Base-by-base conservation (phyloP, 352 stramenopile species). In the Phytophthora rubi region DNA sequence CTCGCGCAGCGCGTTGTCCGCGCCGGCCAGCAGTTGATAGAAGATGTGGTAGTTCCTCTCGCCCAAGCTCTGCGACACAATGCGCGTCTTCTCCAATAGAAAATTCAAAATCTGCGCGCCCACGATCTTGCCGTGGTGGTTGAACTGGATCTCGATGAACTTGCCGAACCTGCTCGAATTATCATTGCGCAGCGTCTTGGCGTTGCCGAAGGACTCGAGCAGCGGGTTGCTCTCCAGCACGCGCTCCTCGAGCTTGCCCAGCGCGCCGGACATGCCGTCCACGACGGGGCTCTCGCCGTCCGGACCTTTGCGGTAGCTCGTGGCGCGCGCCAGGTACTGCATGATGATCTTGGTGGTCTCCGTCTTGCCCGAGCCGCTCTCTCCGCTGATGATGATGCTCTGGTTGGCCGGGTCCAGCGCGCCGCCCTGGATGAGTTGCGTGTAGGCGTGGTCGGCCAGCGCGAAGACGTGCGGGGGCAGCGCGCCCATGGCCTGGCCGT, bases 21-120 rank as follows among this genome's bases (percentile, higher is more conserved):
- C 89, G 26, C 90, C 90, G 0, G 90, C 87, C 28, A 97, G 57
- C 23, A 97, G 73, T 77, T 99, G 96, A 71, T 99, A 99, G 79
- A 99, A 99, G 49, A 99, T 96, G 73, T 99, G 96, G 80, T 98
- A 99, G 76, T 98, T 99, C 23, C 96, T 83, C 65, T 99, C 96
- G 0, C 95, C 95, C 1, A 93, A 48, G 73, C 85, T 96, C 60
- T 96, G 91, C 45, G 87, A 95, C 23, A 96, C 85, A 53, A 98
- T 96, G 37, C 92, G 86, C 54, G 90, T 97, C 76, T 97, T 98
- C 73, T 97, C 92, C 16, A 98, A 70, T 32, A 97, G 59, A 52
- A 97, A 98, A 71, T 97, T 95, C 62, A 97, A 88, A 63, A 98
- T 97, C 74, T 95, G 86, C 16, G 88, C 88, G 21, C 91, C 88